Conservation (phyloP, 1,284 basidiomycete genomes). For the Meira miltonrushii region DNA sequence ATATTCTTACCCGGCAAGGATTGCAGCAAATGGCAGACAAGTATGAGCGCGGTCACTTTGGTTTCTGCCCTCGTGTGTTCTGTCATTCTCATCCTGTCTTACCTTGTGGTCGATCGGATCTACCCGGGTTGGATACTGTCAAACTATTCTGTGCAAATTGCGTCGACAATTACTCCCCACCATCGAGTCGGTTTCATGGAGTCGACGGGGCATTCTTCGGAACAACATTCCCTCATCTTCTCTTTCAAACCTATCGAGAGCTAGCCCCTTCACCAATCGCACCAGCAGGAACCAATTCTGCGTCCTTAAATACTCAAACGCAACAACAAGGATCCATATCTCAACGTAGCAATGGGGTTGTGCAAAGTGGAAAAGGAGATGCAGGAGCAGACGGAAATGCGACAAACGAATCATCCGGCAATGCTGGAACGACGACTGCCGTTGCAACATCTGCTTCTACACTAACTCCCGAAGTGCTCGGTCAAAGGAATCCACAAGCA, state of each 20-base stretch:
- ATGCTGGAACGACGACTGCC: background rate
- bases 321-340: slow-evolving; percentile 57
- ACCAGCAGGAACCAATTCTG: slow-evolving; percentile 17
- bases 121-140: slow-evolving; percentile 96
- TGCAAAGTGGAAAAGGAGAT: background rate
- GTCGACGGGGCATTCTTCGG: slow-evolving; percentile 99
- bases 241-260: slow-evolving; percentile 88
- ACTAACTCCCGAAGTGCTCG: slow-evolving; percentile 33
- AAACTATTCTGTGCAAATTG: slow-evolving; percentile 98
- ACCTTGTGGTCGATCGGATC: slow-evolving; percentile 89
- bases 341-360: no score
- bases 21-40: slow-evolving; percentile 97
- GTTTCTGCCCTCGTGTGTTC: slow-evolving; percentile 90
- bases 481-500: slow-evolving; percentile 27
- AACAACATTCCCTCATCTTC: slow-evolving; percentile 92
- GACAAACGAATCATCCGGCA: background rate
- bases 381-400: slow-evolving; percentile 4
- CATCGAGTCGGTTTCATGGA: slow-evolving; percentile 88
- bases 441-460: slow-evolving; percentile 10
- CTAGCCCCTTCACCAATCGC: slow-evolving; percentile 45
- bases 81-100: slow-evolving; percentile 85
- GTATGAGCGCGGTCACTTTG: slow-evolving; percentile 88
- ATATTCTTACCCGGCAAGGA: slow-evolving; percentile 88
- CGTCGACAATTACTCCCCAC: slow-evolving; percentile 91
- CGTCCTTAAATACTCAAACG: slow-evolving; percentile 14